Base-by-base conservation (phyloP, 192 early-diverging fungal species). In the Dispira simplex region DNA sequence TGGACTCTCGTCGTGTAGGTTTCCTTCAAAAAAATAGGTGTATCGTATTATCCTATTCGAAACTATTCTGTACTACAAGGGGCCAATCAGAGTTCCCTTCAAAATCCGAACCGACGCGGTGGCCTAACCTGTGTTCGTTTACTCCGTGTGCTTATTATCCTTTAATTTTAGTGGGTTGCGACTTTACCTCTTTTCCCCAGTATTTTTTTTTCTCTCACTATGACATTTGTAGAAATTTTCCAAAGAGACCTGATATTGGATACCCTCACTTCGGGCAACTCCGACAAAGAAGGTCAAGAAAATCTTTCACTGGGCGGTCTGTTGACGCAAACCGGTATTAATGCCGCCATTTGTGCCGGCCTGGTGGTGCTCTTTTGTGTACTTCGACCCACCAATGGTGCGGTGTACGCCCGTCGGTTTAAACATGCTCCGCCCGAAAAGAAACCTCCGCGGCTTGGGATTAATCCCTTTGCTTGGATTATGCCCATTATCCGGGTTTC, bases 401-500 rank as follows among this genome's bases (percentile, higher is more conserved):
- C 71, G 8, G 72, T 78, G 18, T 78, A 78, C 46, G 77, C 65
- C 5, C 71, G 77, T 2, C 73, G 73, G 55, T 74, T 77, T 76
- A 71, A 73, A 72, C 73, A 75, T 65, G 77, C 75, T 12, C 64
- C 75, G 16, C 65, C 63, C 53, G 73, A 71, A 12, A 68, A 71
- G 60, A 68, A 65, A 70, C 83, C 88, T 16, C 88, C 88, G 44
- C 80, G 78, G 16, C 74, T 90, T n/a, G 74, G 72, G 0, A 63
- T 62, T 14, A 83, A 84, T 18, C 66, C 79, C n/a, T 82, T 90
- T 62, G 70, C 81, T 9, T 90, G 88, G 85, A 71, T 80, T 53
- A 63, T 67, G 1, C 72, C 81, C 18, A 72, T 90, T 51, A 71
- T 77, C 69, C 75, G 74, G 25, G 70, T 77, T 46, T 66, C 78